Evolutionary conservation across 2,329 filamentous ascomycete genomes (phyloP), one percentile per base, ranked within the genome.

Genomic region (Fusarium sp.): DNA sequence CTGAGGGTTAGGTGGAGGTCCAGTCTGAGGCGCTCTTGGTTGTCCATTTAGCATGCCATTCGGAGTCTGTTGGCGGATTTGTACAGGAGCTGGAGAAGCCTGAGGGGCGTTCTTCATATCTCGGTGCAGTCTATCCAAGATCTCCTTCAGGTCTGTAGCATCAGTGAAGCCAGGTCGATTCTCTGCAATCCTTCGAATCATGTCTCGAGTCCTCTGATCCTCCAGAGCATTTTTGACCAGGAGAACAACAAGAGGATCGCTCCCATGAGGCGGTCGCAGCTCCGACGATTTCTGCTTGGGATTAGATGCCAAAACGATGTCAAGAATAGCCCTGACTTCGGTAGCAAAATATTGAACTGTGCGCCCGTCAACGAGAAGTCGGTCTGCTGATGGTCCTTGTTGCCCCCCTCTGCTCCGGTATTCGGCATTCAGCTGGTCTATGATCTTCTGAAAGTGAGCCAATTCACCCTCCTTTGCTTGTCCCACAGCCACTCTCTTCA

Each of bases 401-500:
- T 83, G 80, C 0, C 80, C 80, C 10, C 84, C 83, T 37, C 80
- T 86, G 39, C 80, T 82, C 70, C 84, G 85, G 69, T 86, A 86
- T 62, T 88, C 85, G 1, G 78, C 78, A 4, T 90, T 94, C 57
- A 96, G 85, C 74, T 93, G 89, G 72, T 94, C 91, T 64, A 96
- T 96, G 40, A 96, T 92, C 47, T 84, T 85, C 75, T 96, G 92
- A 70, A 96, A 96, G 64, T 89, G 87, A 45, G 88, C 88, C 14
- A 96, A 80, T 75, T 96, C 91, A 15, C 88, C 86, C 36, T 88
- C 85, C 14, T 87, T 88, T 1, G 92, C 92, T 69, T 90, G 86
- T 2, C 92, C 92, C 27, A 90, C 88, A 0, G 92, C 92, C 1
- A 96, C 92, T 52, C 92, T 88, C 76, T 93, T 93, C 92, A 96